Evolutionary conservation across 2,329 filamentous ascomycete genomes (phyloP).

Genomic region (Trichoderma arundinaceum): DNA sequence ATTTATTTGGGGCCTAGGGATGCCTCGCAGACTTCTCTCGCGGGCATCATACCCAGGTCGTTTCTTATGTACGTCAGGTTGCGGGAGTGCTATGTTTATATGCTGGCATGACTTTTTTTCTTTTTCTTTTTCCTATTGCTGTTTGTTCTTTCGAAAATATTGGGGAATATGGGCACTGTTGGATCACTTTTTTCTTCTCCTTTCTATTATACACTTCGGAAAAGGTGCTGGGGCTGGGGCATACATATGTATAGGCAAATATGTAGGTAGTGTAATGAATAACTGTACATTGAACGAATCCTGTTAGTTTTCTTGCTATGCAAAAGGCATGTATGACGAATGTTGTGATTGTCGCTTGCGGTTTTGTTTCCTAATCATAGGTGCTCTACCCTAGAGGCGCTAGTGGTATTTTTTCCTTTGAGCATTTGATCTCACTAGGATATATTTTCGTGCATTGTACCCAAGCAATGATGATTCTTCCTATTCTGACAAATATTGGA

Average conservation of each 20-base stretch:
- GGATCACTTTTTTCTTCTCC: background rate
- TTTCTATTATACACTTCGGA: background rate
- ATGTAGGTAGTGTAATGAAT: slow-evolving; percentile 26
- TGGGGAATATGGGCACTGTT: background rate
- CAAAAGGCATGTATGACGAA: too few relatives aligned
- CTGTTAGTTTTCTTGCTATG: background rate
- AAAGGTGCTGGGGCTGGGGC: slow-evolving; percentile 21
- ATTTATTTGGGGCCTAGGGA: background rate
- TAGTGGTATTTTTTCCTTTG: too few relatives aligned
- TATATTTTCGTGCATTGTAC: too few relatives aligned
- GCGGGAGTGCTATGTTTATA: background rate
- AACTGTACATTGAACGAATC: slow-evolving; percentile 14
- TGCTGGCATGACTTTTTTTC: slow-evolving; percentile 4
- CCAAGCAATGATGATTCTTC: too few relatives aligned
- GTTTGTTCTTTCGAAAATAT: background rate
- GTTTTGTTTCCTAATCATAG: too few relatives aligned
- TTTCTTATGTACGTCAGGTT: slow-evolving; percentile 2
- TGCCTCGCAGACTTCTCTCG: slow-evolving; percentile 6
- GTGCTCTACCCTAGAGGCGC: background rate
- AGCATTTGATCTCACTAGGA: too few relatives aligned
- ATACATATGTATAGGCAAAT: slow-evolving; percentile 7
- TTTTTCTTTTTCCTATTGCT: background rate
- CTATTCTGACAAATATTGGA: too few relatives aligned
- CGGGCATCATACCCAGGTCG: slow-evolving; percentile 1
- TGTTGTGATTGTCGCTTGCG: too few relatives aligned